phyloP scores from a whole-genome alignment of 306 rosid genomes.

The Sphenostylis stenocarpa region DNA sequence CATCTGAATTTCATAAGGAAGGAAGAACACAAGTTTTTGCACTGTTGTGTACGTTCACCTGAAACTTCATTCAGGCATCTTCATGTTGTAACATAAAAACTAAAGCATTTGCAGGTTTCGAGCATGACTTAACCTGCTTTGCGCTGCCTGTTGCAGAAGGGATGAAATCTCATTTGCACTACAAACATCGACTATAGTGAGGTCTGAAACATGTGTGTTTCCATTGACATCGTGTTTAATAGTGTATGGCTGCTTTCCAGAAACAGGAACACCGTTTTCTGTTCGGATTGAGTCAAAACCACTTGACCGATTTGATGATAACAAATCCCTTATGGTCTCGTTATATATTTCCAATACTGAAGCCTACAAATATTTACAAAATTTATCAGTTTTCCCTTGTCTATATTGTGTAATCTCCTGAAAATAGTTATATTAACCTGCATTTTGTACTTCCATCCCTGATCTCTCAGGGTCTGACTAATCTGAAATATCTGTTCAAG shows the following conservation, averaged over 20 bases:
- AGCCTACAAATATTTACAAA: slow-evolving; percentile 49
- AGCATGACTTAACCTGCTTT: slow-evolving; percentile 59
- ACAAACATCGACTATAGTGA: slow-evolving; percentile 78
- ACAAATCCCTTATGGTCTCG: slow-evolving; percentile 82
- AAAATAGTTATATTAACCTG: slow-evolving; percentile 55
- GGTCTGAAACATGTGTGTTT: slow-evolving; percentile 80
- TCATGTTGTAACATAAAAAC: background rate
- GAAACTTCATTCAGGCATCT: slow-evolving; percentile 2
- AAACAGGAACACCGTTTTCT: slow-evolving; percentile 60
- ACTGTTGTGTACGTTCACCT: background rate
- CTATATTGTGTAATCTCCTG: background rate
- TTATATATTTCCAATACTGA: slow-evolving; percentile 92
- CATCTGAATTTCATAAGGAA: slow-evolving; percentile 5
- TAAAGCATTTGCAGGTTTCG: background rate
- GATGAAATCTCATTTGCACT: slow-evolving; percentile 81
- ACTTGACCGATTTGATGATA: slow-evolving; percentile 60
- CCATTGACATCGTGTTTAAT: slow-evolving; percentile 89
- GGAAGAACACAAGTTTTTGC: background rate
- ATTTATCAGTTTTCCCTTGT: background rate
- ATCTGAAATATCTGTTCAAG: slow-evolving; percentile 78
- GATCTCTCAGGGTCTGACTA: slow-evolving; percentile 76
- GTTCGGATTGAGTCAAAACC: slow-evolving; percentile 46
- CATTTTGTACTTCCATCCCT: slow-evolving; percentile 93
- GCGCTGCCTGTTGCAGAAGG: slow-evolving; percentile 84
- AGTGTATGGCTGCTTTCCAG: slow-evolving; percentile 72